A percentile compares a stretch with the other conserved stretches of the same genome.
These are phyloP conservation scores for Monosporascus cannonballus DNA, from an alignment of 2,329 filamentous ascomycete genomes.

Conservation along the genomic window DNA sequence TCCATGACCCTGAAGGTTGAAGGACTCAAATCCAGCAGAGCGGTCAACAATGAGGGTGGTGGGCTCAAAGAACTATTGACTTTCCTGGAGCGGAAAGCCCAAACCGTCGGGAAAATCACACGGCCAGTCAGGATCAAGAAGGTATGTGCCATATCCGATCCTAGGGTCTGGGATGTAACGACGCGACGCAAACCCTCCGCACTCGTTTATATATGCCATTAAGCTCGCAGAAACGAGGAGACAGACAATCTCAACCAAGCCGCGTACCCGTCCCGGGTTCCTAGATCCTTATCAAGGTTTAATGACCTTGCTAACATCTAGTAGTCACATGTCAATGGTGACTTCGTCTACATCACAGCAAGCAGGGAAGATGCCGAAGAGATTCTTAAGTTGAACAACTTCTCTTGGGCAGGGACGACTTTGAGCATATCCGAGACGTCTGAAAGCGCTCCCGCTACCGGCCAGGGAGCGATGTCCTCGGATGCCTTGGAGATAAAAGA, in stretches of 20 bases:
- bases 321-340: constrained; percentile 65
- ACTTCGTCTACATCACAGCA: constrained; percentile 62
- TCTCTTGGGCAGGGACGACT: constrained; percentile 58
- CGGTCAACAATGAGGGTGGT: constrained; percentile 58
- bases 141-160: constrained; percentile 57
- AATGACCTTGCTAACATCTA: constrained; percentile 60
- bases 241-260: constrained; percentile 29
- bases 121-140: constrained; percentile 63
- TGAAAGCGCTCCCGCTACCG: constrained; percentile 37
- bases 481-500: constrained; percentile 57
- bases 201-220: constrained; percentile 31
- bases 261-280: constrained; percentile 31
- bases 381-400: constrained; percentile 62
- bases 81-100: constrained; percentile 68
- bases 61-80: constrained; percentile 58
- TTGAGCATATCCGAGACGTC: constrained; percentile 49
- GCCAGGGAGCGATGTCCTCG: constrained; percentile 36
- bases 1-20: constrained; percentile 42
- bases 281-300: constrained; percentile 33
- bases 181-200: constrained; percentile 32
- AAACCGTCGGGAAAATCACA: constrained; percentile 42
- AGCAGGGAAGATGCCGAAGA: constrained; percentile 58
- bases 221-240: constrained; percentile 34
- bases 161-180: constrained; percentile 36
- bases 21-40: constrained; percentile 65